Percentiles rank a stretch among this genome's conserved stretches.
These are phyloP conservation scores for Lentinula guzmanii DNA, from an alignment of 768 basidiomycete genomes.

Conservation along the genomic window DNA sequence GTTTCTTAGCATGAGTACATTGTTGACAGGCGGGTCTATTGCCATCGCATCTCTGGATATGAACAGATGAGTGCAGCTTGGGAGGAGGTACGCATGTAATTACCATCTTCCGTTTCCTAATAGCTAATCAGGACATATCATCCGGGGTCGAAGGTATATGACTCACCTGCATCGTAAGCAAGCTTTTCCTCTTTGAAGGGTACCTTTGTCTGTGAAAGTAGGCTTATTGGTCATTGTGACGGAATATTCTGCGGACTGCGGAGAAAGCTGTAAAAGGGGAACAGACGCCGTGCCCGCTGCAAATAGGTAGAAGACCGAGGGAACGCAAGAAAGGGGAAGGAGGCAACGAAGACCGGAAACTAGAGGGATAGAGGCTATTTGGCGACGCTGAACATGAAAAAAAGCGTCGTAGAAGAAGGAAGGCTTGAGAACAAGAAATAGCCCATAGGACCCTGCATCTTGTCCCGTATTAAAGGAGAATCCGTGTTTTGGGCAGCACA, in stretches of 20 bases:
- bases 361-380: neutral
- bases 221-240: slow-evolving; percentile 45
- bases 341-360: slow-evolving; percentile 1
- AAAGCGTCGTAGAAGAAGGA: neutral
- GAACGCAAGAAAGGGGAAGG: neutral
- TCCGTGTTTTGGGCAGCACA: slow-evolving; percentile 7
- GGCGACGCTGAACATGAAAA: slow-evolving; percentile 5
- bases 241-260: slow-evolving; percentile 2
- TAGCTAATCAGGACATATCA: slow-evolving; percentile 2
- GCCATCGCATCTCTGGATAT: slow-evolving; percentile 67
- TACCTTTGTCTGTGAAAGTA: slow-evolving; percentile 25
- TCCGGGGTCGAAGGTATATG: neutral
- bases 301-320: neutral
- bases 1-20: slow-evolving; percentile 72
- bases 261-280: slow-evolving; percentile 6
- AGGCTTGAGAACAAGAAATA: neutral
- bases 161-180: slow-evolving; percentile 67
- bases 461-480: slow-evolving; percentile 9
- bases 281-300: neutral
- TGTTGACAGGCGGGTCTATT: slow-evolving; percentile 74
- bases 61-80: slow-evolving; percentile 11
- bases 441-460: neutral
- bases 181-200: slow-evolving; percentile 65
- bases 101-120: slow-evolving; percentile 70
- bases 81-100: slow-evolving; percentile 5